A percentile compares a stretch with the other conserved stretches of the same genome.
These are phyloP conservation scores for Pythium grandisporangium DNA, from an alignment of 352 stramenopile genomes.

Conservation along the genomic window DNA sequence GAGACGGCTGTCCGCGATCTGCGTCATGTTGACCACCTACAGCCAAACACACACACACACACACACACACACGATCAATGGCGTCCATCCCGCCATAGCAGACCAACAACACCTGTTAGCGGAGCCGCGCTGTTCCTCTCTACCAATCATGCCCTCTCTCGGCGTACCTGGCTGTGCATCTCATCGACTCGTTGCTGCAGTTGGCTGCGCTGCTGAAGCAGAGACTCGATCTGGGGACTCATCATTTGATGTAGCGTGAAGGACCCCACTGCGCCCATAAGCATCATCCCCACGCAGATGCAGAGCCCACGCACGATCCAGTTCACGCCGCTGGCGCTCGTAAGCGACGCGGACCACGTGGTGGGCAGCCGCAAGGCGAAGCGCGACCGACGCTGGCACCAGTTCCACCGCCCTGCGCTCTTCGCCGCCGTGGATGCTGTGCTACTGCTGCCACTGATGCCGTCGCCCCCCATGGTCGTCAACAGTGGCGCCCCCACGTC, in stretches of 20 bases:
- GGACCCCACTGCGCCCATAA: slow-evolving; percentile 48
- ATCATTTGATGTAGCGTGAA: slow-evolving; percentile 71
- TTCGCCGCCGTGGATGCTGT: no score
- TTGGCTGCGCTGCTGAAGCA: slow-evolving; percentile 40
- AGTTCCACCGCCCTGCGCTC: no score
- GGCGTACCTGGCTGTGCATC: slow-evolving; percentile 33
- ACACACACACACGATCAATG: no score
- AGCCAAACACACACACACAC: neutral
- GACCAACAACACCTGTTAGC: no score
- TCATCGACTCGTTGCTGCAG: slow-evolving; percentile 41
- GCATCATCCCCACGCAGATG: slow-evolving; percentile 40
- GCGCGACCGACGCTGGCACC: no score
- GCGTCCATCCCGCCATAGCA: no score
- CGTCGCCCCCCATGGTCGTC: no score
- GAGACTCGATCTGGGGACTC: slow-evolving; percentile 63
- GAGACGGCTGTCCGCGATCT: slow-evolving; percentile 49
- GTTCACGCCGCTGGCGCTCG: slow-evolving; percentile 12
- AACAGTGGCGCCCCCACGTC: no score
- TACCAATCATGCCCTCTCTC: no score
- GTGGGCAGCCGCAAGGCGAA: no score
- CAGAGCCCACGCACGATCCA: slow-evolving; percentile 33
- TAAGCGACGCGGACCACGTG: neutral
- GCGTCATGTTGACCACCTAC: slow-evolving; percentile 60
- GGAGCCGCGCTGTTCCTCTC: no score
- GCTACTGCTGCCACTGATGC: no score